Evolutionary conservation across 495 filamentous ascomycete species (phyloP).

Genomic region (Aspergillus ellipticus): DNA sequence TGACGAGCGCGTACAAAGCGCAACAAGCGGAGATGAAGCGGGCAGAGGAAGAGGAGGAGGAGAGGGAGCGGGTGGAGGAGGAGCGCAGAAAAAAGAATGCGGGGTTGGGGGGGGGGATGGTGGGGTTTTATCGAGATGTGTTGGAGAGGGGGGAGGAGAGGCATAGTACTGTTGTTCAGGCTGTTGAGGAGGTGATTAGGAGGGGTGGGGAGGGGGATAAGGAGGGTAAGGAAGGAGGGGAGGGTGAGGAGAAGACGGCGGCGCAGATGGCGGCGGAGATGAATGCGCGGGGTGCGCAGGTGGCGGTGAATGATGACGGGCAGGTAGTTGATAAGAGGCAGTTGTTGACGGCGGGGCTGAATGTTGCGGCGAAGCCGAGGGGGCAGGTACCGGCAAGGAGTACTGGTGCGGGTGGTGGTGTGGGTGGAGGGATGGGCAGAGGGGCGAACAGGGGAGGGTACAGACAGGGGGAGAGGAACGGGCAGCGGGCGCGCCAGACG

Average conservation of each 20-base stretch:
- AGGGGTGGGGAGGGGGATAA: conserved; percentile 40
- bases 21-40: conserved; percentile 82
- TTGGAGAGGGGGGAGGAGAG: conserved; percentile 71
- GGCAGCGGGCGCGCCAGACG: conserved; percentile 74
- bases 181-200: conserved; percentile 56
- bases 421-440: no score
- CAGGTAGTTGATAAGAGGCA: conserved; percentile 93
- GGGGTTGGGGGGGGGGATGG: conserved; percentile 62
- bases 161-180: conserved; percentile 66
- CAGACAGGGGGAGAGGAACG: no score
- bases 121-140: conserved; percentile 79
- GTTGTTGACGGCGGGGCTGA: conserved; percentile 81
- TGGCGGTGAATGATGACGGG: conserved; percentile 88
- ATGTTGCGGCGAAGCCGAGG: conserved; percentile 65
- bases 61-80: conserved; percentile 63
- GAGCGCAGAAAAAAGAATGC: conserved; percentile 57
- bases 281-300: conserved; percentile 61
- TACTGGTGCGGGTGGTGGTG: no score
- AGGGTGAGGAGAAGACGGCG: conserved; percentile 59
- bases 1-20: conserved; percentile 90
- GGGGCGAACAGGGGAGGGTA: no score
- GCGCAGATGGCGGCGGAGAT: conserved; percentile 71
- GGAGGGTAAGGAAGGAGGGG: conserved; percentile 19
- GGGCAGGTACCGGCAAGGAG: conserved; percentile 13
- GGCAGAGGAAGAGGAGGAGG: conserved; percentile 77